phyloP scores from a whole-genome alignment of 441 rosid genomes.

The Theobroma grandiflorum region DNA sequence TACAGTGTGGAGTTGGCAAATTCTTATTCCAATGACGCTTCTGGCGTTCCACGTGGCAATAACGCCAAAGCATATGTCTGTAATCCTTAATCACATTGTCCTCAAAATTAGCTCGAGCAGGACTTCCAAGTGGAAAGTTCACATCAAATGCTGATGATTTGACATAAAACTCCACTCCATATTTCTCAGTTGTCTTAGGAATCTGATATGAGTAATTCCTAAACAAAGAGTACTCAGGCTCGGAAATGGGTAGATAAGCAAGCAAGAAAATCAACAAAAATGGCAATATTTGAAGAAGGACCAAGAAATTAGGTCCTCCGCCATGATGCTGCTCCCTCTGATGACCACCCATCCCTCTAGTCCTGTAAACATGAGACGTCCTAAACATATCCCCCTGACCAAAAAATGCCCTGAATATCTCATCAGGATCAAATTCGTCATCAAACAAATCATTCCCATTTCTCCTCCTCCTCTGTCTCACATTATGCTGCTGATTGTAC shows the following conservation, averaged over 20 bases:
- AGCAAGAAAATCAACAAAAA: conserved; percentile 62
- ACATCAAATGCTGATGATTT: conserved; percentile 57
- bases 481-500: conserved; percentile 44
- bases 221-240: conserved; percentile 63
- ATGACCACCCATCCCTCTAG: conserved; percentile 46
- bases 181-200: conserved; percentile 55
- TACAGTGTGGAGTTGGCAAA: conserved; percentile 64
- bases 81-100: conserved; percentile 60
- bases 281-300: conserved; percentile 57
- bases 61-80: conserved; percentile 55
- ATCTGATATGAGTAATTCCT: conserved; percentile 56
- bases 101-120: conserved; percentile 59
- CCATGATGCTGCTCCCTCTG: conserved; percentile 54
- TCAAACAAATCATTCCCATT: conserved; percentile 44
- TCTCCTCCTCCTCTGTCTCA: conserved; percentile 62
- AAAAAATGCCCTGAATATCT: conserved; percentile 66
- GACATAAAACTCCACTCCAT: conserved; percentile 62
- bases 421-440: conserved; percentile 64
- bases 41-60: conserved; percentile 63
- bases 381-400: conserved; percentile 47
- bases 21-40: conserved; percentile 65
- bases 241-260: conserved; percentile 61
- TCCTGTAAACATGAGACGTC: conserved; percentile 50
- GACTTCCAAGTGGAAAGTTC: conserved; percentile 57
- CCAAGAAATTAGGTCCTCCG: conserved; percentile 48